These are phyloP conservation scores for Themeda triandra DNA, from an alignment of 176 grass and related monocot species.

Conservation along the genomic window DNA sequence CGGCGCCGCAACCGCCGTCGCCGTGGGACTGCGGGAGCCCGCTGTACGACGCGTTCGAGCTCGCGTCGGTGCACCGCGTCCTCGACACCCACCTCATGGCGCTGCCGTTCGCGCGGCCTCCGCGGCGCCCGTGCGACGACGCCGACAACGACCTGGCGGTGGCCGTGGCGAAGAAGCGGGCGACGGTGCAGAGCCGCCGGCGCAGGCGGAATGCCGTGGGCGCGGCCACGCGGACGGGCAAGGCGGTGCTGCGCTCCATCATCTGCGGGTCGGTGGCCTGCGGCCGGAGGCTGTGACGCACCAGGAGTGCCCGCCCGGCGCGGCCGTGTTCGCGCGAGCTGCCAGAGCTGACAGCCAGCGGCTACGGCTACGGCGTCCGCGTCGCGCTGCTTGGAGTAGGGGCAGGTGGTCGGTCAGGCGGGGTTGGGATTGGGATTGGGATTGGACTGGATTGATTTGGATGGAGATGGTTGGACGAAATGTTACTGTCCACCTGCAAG, in stretches of 20 bases:
- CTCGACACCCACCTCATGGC: slow-evolving; percentile 53
- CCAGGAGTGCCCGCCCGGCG: not conserved
- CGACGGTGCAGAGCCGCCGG: not conserved
- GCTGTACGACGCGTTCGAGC: slow-evolving; percentile 72
- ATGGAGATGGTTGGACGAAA: not conserved
- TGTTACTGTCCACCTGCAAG: not conserved
- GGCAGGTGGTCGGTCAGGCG: not conserved
- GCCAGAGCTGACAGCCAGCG: too few relatives aligned
- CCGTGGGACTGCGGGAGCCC: slow-evolving; percentile 68
- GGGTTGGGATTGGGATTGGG: too few relatives aligned
- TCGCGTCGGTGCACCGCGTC: slow-evolving; percentile 43
- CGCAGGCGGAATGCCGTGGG: not conserved
- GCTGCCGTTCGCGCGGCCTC: slow-evolving; percentile 12
- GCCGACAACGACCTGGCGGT: not conserved
- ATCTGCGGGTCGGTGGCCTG: slow-evolving; percentile 7
- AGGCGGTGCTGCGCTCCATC: slow-evolving; percentile 25
- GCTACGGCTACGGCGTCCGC: not conserved
- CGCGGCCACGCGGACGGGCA: slow-evolving; percentile 8
- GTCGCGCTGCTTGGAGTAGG: not conserved
- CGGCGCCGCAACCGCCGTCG: not conserved
- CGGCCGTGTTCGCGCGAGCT: not conserved
- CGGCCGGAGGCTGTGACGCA: not conserved
- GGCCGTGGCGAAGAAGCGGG: not conserved
- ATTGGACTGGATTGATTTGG: not conserved
- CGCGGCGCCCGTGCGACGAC: not conserved